These are phyloP conservation scores for Fusarium pseudoanthophilum DNA, from an alignment of 2,329 filamentous ascomycete species.

Conservation along the genomic window DNA sequence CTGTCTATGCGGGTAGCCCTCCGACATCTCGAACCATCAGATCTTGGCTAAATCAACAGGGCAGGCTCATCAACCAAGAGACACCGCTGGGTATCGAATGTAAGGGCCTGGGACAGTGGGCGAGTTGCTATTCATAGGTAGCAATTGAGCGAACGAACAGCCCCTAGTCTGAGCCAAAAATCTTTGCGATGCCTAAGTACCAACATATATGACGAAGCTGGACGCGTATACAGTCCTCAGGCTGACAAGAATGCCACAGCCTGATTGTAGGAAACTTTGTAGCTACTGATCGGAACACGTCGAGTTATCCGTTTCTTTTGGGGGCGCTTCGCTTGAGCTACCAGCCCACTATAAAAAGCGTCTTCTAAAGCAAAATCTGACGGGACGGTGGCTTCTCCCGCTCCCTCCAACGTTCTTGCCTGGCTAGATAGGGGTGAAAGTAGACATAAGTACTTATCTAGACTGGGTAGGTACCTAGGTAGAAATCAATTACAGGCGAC, in stretches of 20 bases:
- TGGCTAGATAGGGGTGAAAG: background rate
- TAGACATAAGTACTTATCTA: background rate
- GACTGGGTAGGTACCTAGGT: too few species aligned
- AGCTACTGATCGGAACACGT: background rate
- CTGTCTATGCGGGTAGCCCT: background rate
- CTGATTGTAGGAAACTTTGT: conserved; percentile 6
- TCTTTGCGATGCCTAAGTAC: background rate
- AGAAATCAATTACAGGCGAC: background rate
- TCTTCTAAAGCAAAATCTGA: background rate
- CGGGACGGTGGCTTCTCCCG: conserved; percentile 9
- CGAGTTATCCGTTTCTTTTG: background rate
- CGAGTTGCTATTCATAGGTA: background rate
- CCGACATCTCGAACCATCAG: background rate
- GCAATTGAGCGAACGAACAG: background rate
- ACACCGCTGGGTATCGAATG: background rate
- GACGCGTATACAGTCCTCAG: conserved; percentile 30
- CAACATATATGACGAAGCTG: conserved; percentile 11
- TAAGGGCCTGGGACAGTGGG: background rate
- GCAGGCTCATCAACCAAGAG: background rate
- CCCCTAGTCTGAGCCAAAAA: background rate
- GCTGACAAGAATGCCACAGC: conserved; percentile 30
- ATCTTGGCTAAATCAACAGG: background rate
- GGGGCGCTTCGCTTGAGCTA: conserved; percentile 1
- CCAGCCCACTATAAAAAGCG: conserved; percentile 12
- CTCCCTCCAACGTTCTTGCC: conserved; percentile 16